Evolutionary conservation across 2,329 filamentous ascomycete species (phyloP).

Genomic region (Metarhizium sp.): DNA sequence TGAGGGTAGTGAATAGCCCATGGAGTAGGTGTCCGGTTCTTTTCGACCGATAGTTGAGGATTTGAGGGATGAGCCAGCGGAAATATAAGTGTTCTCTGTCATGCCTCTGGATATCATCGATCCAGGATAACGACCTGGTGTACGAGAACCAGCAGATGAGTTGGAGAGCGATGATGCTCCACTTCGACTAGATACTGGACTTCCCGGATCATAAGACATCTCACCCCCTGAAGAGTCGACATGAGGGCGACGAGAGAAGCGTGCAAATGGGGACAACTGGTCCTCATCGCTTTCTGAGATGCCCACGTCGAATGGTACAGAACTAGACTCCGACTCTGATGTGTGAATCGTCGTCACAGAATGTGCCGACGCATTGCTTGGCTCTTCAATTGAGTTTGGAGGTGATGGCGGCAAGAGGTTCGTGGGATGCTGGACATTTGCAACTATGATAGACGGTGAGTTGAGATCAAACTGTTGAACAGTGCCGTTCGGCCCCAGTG

Average conservation of each 20-base stretch:
- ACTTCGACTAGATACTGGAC: conserved; percentile 55
- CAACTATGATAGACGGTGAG: conserved; percentile 68
- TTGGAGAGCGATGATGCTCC: conserved; percentile 49
- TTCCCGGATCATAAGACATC: conserved; percentile 50
- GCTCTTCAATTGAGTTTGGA: conserved; percentile 70
- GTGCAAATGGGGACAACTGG: conserved; percentile 64
- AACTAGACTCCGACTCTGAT: conserved; percentile 45
- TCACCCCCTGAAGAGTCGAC: conserved; percentile 49
- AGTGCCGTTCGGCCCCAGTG: conserved; percentile 75
- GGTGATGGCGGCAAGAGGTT: conserved; percentile 71
- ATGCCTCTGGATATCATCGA: conserved; percentile 44
- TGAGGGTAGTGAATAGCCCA: conserved; percentile 27
- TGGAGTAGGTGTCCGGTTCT: conserved; percentile 46
- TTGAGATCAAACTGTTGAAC: conserved; percentile 95
- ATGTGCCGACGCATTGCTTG: conserved; percentile 40
- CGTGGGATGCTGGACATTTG: conserved; percentile 78
- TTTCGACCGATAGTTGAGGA: conserved; percentile 22
- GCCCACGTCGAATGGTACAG: conserved; percentile 46
- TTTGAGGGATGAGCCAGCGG: conserved; percentile 45
- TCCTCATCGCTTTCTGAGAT: conserved; percentile 71
- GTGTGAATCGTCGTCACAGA: conserved; percentile 37
- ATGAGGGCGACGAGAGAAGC: conserved; percentile 63
- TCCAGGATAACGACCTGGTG: conserved; percentile 36
- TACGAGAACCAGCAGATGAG: conserved; percentile 46
- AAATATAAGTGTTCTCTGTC: conserved; percentile 61